Evolutionary conservation across 2,329 filamentous ascomycete species (phyloP).

Genomic region (Fusarium sulawesiense): DNA sequence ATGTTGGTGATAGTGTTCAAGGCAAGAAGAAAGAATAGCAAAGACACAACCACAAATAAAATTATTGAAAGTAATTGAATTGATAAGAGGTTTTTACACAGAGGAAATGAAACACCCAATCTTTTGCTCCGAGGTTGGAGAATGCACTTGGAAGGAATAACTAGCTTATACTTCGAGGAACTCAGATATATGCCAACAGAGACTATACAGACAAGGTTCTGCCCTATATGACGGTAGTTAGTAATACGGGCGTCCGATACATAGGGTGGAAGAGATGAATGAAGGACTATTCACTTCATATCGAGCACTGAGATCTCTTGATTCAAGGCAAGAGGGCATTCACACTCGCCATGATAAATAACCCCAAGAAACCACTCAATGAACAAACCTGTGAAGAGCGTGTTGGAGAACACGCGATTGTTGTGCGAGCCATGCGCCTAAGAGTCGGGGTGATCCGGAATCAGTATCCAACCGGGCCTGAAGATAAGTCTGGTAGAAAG

Average conservation of each 20-base stretch:
- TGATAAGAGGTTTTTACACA: background rate
- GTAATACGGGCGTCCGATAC: background rate
- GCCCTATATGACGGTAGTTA: background rate
- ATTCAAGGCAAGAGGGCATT: background rate
- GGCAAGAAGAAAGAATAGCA: background rate
- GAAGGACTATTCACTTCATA: background rate
- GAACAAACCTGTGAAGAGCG: background rate
- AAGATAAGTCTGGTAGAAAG: background rate
- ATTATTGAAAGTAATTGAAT: background rate
- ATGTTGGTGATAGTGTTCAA: background rate
- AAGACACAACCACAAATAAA: background rate
- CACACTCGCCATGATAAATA: background rate
- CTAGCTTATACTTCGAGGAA: background rate
- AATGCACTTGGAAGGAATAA: background rate
- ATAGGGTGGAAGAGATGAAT: background rate
- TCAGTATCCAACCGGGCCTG: conserved; percentile 9
- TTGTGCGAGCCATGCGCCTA: conserved; percentile 2
- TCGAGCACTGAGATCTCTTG: background rate
- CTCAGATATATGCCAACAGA: background rate
- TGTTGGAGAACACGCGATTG: background rate
- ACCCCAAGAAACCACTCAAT: background rate
- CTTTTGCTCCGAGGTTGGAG: background rate
- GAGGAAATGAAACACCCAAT: background rate
- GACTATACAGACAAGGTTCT: background rate
- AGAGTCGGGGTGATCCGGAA: background rate